Evolutionary conservation across 768 basidiomycete species (phyloP), one percentile per base, ranked within the genome.

Genomic region (Cystobasidiopsis lactophilus): DNA sequence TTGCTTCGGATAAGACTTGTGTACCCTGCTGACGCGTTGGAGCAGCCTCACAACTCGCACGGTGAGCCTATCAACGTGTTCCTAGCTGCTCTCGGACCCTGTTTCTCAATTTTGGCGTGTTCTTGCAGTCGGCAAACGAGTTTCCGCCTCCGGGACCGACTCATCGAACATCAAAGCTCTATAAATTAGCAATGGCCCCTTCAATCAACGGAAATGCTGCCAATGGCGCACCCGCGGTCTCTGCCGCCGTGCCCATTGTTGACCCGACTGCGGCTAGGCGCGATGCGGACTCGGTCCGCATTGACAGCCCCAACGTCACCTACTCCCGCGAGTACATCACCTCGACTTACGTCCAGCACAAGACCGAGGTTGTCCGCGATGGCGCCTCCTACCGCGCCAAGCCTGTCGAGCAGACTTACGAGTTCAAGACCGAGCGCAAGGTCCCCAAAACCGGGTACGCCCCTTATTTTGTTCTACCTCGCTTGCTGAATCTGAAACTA

Each of bases 371-470:
- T 26, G 50, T 52, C 45, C 67, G 72, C 55, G 68, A 71, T 57
- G 69, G 83, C 54, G 65, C 61, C 57, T 73, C 81, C 58, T 85
- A 86, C 53, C 77, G 80, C 62, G 79, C 79, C 70, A 71, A 72
- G 56, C 88, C 86, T 45, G 84, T 79, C 47, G 74, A 75, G 59
- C 77, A 79, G 65, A 72, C 76, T 27, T 89, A 76, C 66, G 82
- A 96, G 70, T 89, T 98, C 75, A 80, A 80, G 70, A 96, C 93
- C 57, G 72, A 75, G 65, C 73, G 82, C 63, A 75, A 76, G 61
- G 84, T 91, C 55, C 73, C 78, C 60, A 88, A 80, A 73, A 91
- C 86, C 64, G 93, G 91, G 88, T 91, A 65, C 14, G 54, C 57
- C 2, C 24, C 13, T 19, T 50, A 13, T 23, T 26, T 30, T 24